Evolutionary conservation across 2,329 filamentous ascomycete species (phyloP), one percentile per base, ranked within the genome.

Genomic region (Aspergillus ibericus): DNA sequence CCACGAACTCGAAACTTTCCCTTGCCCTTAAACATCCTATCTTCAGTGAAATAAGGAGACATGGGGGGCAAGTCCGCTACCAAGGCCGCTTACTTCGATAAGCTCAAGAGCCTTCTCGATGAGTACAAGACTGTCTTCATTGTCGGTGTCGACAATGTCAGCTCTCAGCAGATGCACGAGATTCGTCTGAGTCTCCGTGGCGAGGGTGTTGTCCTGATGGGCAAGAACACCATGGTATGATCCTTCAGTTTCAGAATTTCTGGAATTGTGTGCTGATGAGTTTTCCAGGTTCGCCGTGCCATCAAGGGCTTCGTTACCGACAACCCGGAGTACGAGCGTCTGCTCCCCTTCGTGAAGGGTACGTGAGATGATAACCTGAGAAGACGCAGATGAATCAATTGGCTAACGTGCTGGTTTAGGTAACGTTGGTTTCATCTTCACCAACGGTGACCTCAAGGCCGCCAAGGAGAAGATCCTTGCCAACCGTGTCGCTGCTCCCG

Each of bases 81-180:
- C 88, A 99, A 98, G 88, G 87, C 91, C 80, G 90, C 81, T 80
- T 96, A 99, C 88, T 99, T 99, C 86, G 93, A 97, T 82, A 98
- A 98, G 92, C 92, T 99, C 81, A 96, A 97, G 89, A 81, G 81
- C 82, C 88, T 98, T 80, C 89, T 99, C 80, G 91, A 98, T 85
- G 89, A 92, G 80, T 98, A 96, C 90, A 88, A 87, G 81, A 93
- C 90, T 77, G 90, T 98, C 85, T 98, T 99, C 91, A 93, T 99
- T 81, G 93, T 96, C 81, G 88, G 78, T 78, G 89, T 93, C 78
- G 91, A 98, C 92, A 99, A 98, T 99, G 95, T 99, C 88, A 92
- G 89, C 81, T 99, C 95, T 72, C 95, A 99, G 88, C 96, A 99
- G 89, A 99, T 99, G 96, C 95, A 99, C 91, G 95, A 99, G 88